Conservation (phyloP, 2,329 filamentous ascomycete species). For the Pseudocercospora musae region DNA sequence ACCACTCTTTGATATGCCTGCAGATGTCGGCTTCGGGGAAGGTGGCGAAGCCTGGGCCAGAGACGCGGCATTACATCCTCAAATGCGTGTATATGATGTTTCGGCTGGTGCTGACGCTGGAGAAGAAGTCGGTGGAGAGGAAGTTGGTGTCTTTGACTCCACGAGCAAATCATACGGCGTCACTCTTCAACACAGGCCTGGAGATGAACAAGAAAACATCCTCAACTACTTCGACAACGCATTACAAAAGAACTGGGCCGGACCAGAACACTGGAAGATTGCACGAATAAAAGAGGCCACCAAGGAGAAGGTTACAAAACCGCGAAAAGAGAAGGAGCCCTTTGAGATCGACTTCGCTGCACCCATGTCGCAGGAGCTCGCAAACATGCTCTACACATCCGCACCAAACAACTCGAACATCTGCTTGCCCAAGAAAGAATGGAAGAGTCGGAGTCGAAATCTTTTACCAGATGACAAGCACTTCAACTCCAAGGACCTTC, state of each 20-base stretch:
- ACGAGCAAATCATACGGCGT: slow-evolving; percentile 68
- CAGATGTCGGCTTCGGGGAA: slow-evolving; percentile 83
- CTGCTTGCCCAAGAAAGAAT: slow-evolving; percentile 85
- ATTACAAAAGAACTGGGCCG: slow-evolving; percentile 94
- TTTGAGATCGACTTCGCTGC: slow-evolving; percentile 90
- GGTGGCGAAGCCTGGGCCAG: slow-evolving; percentile 94
- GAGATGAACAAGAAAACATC: slow-evolving; percentile 84
- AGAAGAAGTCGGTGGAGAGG: slow-evolving; percentile 41
- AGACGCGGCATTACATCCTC: slow-evolving; percentile 80
- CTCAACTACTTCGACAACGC: slow-evolving; percentile 98
- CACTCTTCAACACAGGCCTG: slow-evolving; percentile 63
- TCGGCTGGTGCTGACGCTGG: slow-evolving; percentile 54
- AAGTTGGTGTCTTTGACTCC: slow-evolving; percentile 57
- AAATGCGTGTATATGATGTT: slow-evolving; percentile 74
- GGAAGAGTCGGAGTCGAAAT: slow-evolving; percentile 90
- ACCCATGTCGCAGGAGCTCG: slow-evolving; percentile 66
- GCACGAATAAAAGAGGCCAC: slow-evolving; percentile 75
- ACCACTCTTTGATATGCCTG: slow-evolving; percentile 59
- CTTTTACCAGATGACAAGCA: slow-evolving; percentile 96
- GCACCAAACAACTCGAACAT: slow-evolving; percentile 78
- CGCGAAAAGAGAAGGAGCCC: slow-evolving; percentile 92
- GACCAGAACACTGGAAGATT: slow-evolving; percentile 98
- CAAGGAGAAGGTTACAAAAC: slow-evolving; percentile 62
- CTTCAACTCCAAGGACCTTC: slow-evolving; percentile 88
- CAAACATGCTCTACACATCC: slow-evolving; percentile 75